A percentile compares a stretch with the other conserved stretches of the same genome.
Evolutionary conservation across 148 eudicot species (phyloP).

Genomic region (Chenopodium album): DNA sequence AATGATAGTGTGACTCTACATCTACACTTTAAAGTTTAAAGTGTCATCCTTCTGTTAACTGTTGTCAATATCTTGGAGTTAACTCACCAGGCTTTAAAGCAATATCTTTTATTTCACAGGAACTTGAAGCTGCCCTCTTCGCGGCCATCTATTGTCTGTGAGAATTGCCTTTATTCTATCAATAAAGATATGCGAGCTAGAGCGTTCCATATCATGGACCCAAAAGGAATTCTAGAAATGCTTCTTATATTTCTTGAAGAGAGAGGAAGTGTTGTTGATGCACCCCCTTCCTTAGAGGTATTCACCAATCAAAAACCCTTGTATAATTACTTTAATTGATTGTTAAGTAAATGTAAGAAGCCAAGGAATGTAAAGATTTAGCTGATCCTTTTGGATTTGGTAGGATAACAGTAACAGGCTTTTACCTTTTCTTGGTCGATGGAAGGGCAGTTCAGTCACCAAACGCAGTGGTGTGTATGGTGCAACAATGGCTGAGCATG

Average conservation of each 20-base stretch:
- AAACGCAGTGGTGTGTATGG: constrained; percentile 96
- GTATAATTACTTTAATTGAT: neutral
- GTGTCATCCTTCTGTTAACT: neutral
- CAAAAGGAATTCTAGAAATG: constrained; percentile 78
- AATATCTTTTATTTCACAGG: constrained; percentile 34
- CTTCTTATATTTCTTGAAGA: constrained; percentile 85
- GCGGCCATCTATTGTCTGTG: constrained; percentile 85
- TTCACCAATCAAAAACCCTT: constrained; percentile 5
- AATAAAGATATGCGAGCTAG: constrained; percentile 71
- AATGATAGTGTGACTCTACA: neutral
- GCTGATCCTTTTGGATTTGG: constrained; percentile 15
- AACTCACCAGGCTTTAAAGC: neutral
- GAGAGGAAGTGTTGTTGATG: constrained; percentile 39
- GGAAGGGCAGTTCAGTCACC: constrained; percentile 84
- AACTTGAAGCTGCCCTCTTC: constrained; percentile 89
- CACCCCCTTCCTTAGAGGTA: constrained; percentile 49
- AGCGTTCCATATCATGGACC: constrained; percentile 91
- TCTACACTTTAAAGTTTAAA: too few relatives aligned
- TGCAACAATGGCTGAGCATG: constrained; percentile 78
- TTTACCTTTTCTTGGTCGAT: constrained; percentile 72
- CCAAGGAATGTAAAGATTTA: neutral
- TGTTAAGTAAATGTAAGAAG: neutral
- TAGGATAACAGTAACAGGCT: constrained; percentile 56
- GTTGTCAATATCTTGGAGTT: neutral
- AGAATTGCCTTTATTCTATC: constrained; percentile 77